Evolutionary conservation across 768 basidiomycete genomes (phyloP).

Genomic region (Chlorophyllum brunneum): DNA sequence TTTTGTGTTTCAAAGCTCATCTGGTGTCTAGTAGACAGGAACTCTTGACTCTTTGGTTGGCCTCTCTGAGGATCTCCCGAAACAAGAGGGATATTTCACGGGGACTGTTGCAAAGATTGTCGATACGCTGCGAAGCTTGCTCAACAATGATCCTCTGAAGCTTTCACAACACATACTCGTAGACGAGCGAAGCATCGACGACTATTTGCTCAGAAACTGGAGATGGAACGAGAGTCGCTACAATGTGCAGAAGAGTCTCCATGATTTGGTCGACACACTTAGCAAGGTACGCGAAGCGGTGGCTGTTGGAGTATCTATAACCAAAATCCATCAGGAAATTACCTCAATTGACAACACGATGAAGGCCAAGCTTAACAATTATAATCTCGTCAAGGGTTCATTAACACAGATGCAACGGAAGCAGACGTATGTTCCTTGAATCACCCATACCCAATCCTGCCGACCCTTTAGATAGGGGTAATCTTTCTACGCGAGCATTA

Average conservation of each 20-base stretch:
- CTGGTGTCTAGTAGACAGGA: constrained; percentile 63
- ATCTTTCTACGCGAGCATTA: constrained; percentile 87
- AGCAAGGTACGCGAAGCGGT: constrained; percentile 58
- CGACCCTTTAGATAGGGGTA: constrained; percentile 42
- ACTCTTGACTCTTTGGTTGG: constrained; percentile 87
- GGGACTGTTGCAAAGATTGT: constrained; percentile 87
- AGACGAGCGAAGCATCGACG: constrained; percentile 75
- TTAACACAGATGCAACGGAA: constrained; percentile 91
- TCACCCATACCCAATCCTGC: constrained; percentile 3
- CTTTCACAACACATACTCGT: constrained; percentile 73
- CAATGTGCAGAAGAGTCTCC: constrained; percentile 73
- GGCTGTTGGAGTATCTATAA: constrained; percentile 1
- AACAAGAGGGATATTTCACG: constrained; percentile 87
- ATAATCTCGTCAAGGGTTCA: constrained; percentile 92
- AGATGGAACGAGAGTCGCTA: constrained; percentile 94
- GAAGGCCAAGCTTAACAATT: constrained; percentile 87
- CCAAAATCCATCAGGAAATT: constrained; percentile 67
- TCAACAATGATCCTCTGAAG: constrained; percentile 82
- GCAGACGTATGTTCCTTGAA: constrained; percentile 59
- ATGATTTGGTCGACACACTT: constrained; percentile 81
- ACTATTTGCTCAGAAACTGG: constrained; percentile 80
- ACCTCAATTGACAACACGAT: constrained; percentile 90
- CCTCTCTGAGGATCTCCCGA: constrained; percentile 90
- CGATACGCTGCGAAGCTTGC: constrained; percentile 85
- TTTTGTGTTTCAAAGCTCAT: constrained; percentile 14